Evolutionary conservation across 768 basidiomycete species (phyloP).

Genomic region (Tylopilus sp.): DNA sequence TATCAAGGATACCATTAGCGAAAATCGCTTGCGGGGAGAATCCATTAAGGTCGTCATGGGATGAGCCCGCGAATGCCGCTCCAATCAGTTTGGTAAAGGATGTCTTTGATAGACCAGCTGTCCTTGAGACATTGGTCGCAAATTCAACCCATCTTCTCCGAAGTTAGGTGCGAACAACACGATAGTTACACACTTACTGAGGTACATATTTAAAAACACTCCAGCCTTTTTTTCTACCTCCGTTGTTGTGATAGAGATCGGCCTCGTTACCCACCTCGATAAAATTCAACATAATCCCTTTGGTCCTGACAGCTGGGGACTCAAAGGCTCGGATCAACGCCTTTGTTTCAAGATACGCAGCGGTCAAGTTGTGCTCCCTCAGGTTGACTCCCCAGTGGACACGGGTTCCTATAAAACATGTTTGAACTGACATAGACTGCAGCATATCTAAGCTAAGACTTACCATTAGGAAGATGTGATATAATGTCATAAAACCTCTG

Average conservation of each 20-base stretch:
- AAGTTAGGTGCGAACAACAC: not conserved
- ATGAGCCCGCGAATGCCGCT: slow-evolving; percentile 48
- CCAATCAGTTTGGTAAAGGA: slow-evolving; percentile 47
- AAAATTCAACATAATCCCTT: slow-evolving; percentile 49
- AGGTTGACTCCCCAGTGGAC: slow-evolving; percentile 70
- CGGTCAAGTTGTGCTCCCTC: slow-evolving; percentile 50
- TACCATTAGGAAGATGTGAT: slow-evolving; percentile 49
- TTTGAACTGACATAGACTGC: not conserved
- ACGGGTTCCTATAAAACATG: slow-evolving; percentile 45
- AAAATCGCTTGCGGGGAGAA: slow-evolving; percentile 66
- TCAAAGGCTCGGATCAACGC: slow-evolving; percentile 49
- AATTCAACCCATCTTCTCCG: slow-evolving; percentile 50
- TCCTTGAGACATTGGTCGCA: slow-evolving; percentile 45
- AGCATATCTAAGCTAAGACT: slow-evolving; percentile 6
- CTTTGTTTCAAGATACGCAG: slow-evolving; percentile 44
- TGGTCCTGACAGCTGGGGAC: slow-evolving; percentile 35
- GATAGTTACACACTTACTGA: slow-evolving; percentile 38
- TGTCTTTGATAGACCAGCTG: slow-evolving; percentile 35
- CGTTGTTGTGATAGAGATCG: slow-evolving; percentile 50
- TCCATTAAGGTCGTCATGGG: slow-evolving; percentile 38
- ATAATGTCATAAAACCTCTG: slow-evolving; percentile 52
- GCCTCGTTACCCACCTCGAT: slow-evolving; percentile 64
- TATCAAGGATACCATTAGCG: slow-evolving; percentile 45
- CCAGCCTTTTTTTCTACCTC: slow-evolving; percentile 38
- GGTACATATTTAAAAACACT: slow-evolving; percentile 43